These are phyloP conservation scores for Spiraea crenata DNA, from an alignment of 331 rosid genomes.

Conservation along the genomic window DNA sequence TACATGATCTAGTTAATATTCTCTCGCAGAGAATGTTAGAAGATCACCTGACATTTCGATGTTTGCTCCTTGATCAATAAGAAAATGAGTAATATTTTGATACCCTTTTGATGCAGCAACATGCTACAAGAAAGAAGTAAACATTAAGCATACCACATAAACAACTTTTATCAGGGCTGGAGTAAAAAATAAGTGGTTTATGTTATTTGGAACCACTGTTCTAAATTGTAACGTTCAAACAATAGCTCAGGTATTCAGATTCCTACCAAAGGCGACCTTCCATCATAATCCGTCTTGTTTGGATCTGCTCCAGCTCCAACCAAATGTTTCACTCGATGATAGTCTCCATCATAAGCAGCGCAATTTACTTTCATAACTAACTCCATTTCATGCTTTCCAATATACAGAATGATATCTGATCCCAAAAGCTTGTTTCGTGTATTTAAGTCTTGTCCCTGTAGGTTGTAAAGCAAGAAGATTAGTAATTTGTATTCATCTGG, in stretches of 20 bases:
- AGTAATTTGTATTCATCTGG: not conserved
- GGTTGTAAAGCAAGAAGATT: not conserved
- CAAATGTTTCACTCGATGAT: slow-evolving; percentile 44
- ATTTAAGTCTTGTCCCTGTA: slow-evolving; percentile 47
- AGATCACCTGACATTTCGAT: slow-evolving; percentile 45
- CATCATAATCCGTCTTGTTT: slow-evolving; percentile 56
- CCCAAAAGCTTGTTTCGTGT: slow-evolving; percentile 51
- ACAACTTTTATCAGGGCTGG: not conserved
- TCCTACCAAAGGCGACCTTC: slow-evolving; percentile 70
- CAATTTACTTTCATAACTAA: slow-evolving; percentile 51
- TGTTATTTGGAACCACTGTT: not conserved
- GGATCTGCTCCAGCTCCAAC: slow-evolving; percentile 61
- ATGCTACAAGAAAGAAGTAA: slow-evolving; percentile 36
- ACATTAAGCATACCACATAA: not conserved
- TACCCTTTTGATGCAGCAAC: slow-evolving; percentile 56
- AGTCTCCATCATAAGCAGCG: slow-evolving; percentile 54
- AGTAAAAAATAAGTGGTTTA: not conserved
- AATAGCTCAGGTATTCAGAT: slow-evolving; percentile 5
- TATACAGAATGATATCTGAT: slow-evolving; percentile 45
- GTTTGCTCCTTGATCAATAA: slow-evolving; percentile 43
- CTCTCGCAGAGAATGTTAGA: not conserved
- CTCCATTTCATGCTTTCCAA: slow-evolving; percentile 51
- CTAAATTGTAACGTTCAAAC: not conserved
- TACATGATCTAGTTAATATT: not conserved
- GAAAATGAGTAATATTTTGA: slow-evolving; percentile 46